Percentiles rank a stretch among this genome's conserved stretches.
Evolutionary conservation across 75 land plant genomes (phyloP).

Genomic region (Cupressus sempervirens): DNA sequence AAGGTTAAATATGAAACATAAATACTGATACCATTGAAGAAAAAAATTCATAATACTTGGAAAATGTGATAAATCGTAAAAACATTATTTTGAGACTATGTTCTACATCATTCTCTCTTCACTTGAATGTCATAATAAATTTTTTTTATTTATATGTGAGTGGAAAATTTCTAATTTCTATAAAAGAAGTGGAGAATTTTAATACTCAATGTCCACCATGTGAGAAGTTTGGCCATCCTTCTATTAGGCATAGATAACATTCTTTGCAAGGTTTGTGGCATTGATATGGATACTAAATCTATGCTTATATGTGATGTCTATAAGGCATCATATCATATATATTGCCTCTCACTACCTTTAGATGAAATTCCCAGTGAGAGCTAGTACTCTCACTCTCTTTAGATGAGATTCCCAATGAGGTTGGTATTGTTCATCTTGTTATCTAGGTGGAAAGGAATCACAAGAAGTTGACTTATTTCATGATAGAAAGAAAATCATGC

Average conservation of each 20-base stretch:
- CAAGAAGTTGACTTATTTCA: not conserved
- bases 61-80: no score
- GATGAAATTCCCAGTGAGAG: no score
- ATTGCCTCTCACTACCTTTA: no score
- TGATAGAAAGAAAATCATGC: not conserved
- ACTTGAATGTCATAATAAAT: not conserved
- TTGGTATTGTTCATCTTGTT: slow-evolving; percentile 19
- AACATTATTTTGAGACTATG: no score
- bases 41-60: no score
- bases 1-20: no score
- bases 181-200: not conserved
- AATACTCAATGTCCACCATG: no score
- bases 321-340: slow-evolving; percentile 18
- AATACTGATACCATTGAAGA: no score
- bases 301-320: slow-evolving; percentile 15
- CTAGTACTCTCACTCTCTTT: slow-evolving; percentile 3
- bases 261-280: not conserved
- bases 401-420: slow-evolving; percentile 9
- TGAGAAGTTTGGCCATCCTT: not conserved
- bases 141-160: not conserved
- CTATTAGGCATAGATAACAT: slow-evolving; percentile 2
- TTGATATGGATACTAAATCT: not conserved
- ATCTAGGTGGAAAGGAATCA: slow-evolving; percentile 5
- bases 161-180: not conserved
- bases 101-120: no score